phyloP scores from a whole-genome alignment of 1,284 basidiomycete genomes.

The Taiwanofungus camphoratus region DNA sequence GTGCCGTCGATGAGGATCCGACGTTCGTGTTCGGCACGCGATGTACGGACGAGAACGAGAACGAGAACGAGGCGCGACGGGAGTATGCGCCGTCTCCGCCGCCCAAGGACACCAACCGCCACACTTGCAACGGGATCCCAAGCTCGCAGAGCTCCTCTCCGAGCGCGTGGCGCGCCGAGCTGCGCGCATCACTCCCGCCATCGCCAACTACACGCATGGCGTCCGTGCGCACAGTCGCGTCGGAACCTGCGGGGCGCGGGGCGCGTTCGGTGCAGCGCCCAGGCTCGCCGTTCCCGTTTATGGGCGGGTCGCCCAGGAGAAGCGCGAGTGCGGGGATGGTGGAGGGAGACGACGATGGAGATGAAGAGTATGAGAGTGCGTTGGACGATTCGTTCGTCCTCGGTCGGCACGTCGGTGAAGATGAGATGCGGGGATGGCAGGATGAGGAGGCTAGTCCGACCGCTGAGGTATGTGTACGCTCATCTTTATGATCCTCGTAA shows the following conservation, averaged over 20 bases:
- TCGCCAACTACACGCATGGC: constrained; percentile 8
- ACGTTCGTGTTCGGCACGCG: constrained; percentile 8
- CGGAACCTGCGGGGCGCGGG: constrained; percentile 2
- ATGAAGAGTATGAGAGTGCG: background rate
- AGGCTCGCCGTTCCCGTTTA: constrained; percentile 14
- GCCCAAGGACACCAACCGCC: constrained; percentile 2
- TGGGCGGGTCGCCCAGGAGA: background rate
- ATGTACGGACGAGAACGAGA: background rate
- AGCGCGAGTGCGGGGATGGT: background rate
- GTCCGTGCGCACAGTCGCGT: constrained; percentile 7
- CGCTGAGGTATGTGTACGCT: too few relatives aligned
- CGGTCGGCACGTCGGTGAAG: background rate
- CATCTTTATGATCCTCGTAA: too few relatives aligned
- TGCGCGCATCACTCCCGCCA: constrained; percentile 17
- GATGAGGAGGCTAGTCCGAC: too few relatives aligned
- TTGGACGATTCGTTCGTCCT: constrained; percentile 9
- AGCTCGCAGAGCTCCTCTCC: too few relatives aligned
- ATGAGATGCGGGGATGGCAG: background rate
- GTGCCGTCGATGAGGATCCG: constrained; percentile 1
- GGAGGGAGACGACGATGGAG: background rate
- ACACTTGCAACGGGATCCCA: too few relatives aligned
- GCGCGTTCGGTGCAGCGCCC: constrained; percentile 3
- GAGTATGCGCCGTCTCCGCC: background rate
- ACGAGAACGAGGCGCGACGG: too few relatives aligned
- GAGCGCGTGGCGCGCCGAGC: too few relatives aligned